Conservation (phyloP, 129 eudicot species). For the Tanacetum coccineum region DNA sequence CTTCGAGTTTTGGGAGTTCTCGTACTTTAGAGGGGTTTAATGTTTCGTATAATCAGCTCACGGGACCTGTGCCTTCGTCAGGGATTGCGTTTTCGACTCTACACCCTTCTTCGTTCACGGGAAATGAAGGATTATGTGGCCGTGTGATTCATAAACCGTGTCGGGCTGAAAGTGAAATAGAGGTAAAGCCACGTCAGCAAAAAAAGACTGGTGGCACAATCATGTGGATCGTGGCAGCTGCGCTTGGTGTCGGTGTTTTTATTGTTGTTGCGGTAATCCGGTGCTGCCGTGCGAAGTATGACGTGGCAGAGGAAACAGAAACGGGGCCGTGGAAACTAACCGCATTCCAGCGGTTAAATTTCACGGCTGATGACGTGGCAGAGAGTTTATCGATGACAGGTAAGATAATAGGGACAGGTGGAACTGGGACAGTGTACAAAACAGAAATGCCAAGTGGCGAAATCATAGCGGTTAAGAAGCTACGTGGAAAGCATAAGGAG, state of each 20-base stretch:
- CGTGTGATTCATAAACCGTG: conserved; percentile 57
- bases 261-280: conserved; percentile 64
- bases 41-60: conserved; percentile 80
- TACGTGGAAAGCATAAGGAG: conserved; percentile 83
- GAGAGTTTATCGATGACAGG: conserved; percentile 71
- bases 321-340: conserved; percentile 91
- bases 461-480: conserved; percentile 86
- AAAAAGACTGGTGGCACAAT: conserved; percentile 68
- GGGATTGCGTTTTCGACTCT: conserved; percentile 55
- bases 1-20: conserved; percentile 63
- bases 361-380: conserved; percentile 82
- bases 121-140: conserved; percentile 93
- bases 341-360: conserved; percentile 87
- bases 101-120: conserved; percentile 83
- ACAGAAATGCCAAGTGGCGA: conserved; percentile 98
- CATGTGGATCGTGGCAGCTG: conserved; percentile 86
- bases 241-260: conserved; percentile 65
- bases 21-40: conserved; percentile 74
- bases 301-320: conserved; percentile 30
- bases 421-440: conserved; percentile 90
- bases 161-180: conserved; percentile 21
- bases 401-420: conserved; percentile 81
- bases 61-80: conserved; percentile 64
- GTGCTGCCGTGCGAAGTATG: conserved; percentile 56
- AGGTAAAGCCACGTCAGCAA: conserved; percentile 25